phyloP scores from a whole-genome alignment of 163 green algal genomes.

The Chloroidium sp. region DNA sequence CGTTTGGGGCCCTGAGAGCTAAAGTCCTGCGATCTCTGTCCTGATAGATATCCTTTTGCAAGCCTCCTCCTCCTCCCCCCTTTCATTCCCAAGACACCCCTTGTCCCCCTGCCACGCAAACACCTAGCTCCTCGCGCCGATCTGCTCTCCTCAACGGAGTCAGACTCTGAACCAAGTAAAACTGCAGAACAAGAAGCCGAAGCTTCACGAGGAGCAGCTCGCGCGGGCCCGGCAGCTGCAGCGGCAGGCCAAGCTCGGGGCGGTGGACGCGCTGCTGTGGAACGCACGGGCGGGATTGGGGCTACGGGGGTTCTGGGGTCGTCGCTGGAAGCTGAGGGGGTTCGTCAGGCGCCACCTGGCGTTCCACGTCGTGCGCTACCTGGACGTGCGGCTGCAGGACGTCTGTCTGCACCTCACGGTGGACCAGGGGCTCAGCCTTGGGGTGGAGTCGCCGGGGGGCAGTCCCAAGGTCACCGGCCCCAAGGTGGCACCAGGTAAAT shows the following conservation, averaged over 20 bases:
- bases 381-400: not conserved
- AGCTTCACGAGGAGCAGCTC: not conserved
- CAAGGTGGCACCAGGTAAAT: no score
- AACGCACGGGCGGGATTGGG: not conserved
- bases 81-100: not conserved
- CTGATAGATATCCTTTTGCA: not conserved
- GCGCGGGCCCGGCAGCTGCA: not conserved
- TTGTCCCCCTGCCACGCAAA: not conserved
- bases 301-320: slow-evolving; percentile 5
- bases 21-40: not conserved
- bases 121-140: not conserved
- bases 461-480: not conserved
- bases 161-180: not conserved
- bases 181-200: not conserved
- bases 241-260: not conserved
- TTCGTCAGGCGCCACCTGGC: not conserved
- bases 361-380: not conserved
- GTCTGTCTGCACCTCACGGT: not conserved
- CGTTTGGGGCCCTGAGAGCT: not conserved
- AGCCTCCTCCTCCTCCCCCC: not conserved
- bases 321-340: not conserved
- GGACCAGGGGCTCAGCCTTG: not conserved
- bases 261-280: not conserved
- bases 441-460: not conserved
- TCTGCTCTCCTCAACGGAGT: not conserved